phyloP scores from a whole-genome alignment of 2,329 filamentous ascomycete genomes.

The Volutella citrinella region DNA sequence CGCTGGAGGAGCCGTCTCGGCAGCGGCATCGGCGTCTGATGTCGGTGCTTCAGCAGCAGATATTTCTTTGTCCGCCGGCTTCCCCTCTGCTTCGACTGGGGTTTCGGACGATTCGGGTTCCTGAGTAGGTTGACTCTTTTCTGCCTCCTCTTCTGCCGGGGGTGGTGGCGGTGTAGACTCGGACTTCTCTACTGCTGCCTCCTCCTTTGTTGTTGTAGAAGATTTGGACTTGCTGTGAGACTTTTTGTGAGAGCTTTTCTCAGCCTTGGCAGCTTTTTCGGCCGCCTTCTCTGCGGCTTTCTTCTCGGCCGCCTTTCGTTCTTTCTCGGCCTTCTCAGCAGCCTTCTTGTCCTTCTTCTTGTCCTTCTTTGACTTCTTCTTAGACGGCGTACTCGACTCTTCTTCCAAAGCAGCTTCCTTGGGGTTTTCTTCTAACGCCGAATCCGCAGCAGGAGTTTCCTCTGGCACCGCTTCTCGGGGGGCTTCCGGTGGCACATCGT shows the following conservation, averaged over 20 bases:
- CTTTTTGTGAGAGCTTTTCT: no score
- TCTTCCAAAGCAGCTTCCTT: background rate
- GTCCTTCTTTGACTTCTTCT: slow-evolving; percentile 17
- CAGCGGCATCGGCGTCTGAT: no score
- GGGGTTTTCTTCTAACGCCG: background rate
- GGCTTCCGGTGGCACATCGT: no score
- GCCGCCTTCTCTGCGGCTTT: slow-evolving; percentile 14
- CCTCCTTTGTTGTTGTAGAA: slow-evolving; percentile 11
- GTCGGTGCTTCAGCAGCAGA: no score
- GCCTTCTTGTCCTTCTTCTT: slow-evolving; percentile 20
- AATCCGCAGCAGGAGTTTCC: slow-evolving; percentile 3
- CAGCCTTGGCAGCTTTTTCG: no score
- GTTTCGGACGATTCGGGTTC: background rate
- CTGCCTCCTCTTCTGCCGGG: slow-evolving; percentile 5
- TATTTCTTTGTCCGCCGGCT: no score
- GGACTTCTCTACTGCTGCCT: slow-evolving; percentile 5
- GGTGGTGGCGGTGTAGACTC: background rate
- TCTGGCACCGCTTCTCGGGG: slow-evolving; percentile 1
- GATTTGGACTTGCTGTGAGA: slow-evolving; percentile 18
- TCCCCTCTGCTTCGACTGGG: slow-evolving; percentile 1
- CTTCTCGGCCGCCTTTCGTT: slow-evolving; percentile 5
- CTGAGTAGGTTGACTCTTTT: background rate
- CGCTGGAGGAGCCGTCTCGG: background rate
- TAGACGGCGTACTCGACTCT: slow-evolving; percentile 5
- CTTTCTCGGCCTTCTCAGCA: slow-evolving; percentile 10